These are phyloP conservation scores for Quillaja saponaria DNA, from an alignment of 306 rosid species.

Conservation along the genomic window DNA sequence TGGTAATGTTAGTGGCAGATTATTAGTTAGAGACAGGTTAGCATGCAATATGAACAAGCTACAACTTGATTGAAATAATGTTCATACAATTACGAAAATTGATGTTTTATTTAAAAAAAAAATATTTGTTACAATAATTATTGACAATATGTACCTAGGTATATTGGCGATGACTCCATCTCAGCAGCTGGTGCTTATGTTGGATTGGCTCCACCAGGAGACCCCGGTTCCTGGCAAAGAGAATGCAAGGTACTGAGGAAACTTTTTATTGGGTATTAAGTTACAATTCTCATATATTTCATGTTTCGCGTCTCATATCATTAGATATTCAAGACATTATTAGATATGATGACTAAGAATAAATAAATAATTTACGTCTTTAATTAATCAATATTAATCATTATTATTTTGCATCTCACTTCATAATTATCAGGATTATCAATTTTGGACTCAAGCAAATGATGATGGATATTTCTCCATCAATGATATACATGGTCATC, in stretches of 20 bases:
- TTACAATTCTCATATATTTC: background rate
- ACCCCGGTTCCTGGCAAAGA: slow-evolving; percentile 87
- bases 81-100: background rate
- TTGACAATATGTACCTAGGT: slow-evolving; percentile 37
- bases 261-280: no score
- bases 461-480: slow-evolving; percentile 64
- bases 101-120: background rate
- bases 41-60: no score
- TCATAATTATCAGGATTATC: slow-evolving; percentile 77
- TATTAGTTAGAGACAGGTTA: slow-evolving; percentile 64
- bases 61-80: background rate
- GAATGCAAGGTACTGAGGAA: slow-evolving; percentile 66
- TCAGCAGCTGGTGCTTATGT: slow-evolving; percentile 68
- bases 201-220: slow-evolving; percentile 86
- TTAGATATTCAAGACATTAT: no score
- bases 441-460: slow-evolving; percentile 78
- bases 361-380: no score
- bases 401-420: no score
- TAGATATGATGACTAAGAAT: no score
- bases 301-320: background rate
- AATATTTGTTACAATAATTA: background rate
- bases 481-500: slow-evolving; percentile 51
- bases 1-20: slow-evolving; percentile 64
- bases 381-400: slow-evolving; percentile 5
- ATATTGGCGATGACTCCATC: slow-evolving; percentile 36